Conservation (phyloP, 176 grass and related monocot species). For the Lolium rigidum region DNA sequence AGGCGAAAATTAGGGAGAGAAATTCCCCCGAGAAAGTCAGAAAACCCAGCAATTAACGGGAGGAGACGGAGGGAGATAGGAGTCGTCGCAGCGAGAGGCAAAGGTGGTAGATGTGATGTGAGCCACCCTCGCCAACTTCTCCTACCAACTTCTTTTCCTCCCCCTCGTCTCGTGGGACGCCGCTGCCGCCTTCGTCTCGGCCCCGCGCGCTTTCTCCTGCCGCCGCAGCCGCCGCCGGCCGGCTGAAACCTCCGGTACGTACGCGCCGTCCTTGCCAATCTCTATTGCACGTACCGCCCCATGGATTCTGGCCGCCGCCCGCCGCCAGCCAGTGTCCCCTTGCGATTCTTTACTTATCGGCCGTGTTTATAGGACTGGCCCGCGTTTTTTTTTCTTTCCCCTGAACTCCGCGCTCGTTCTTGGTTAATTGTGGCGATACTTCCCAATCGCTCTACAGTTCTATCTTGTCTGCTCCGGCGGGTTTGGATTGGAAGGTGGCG, state of each 20-base stretch:
- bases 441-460: neutral
- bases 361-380: neutral
- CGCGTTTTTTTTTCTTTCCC: neutral
- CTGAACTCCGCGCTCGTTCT: neutral
- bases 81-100: neutral
- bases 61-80: too few relatives aligned
- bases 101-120: conserved; percentile 73
- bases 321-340: neutral
- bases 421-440: neutral
- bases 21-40: too few relatives aligned
- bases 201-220: too few relatives aligned
- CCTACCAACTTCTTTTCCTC: conserved; percentile 58
- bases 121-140: conserved; percentile 73
- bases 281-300: conserved; percentile 33
- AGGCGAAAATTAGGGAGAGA: too few relatives aligned
- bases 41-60: too few relatives aligned
- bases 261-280: too few relatives aligned
- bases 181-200: conserved; percentile 3
- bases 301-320: conserved; percentile 23
- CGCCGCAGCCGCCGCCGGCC: neutral
- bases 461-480: neutral
- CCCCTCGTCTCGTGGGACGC: conserved; percentile 7
- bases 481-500: conserved; percentile 64
- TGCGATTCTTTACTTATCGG: conserved; percentile 19
- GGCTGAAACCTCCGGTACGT: conserved; percentile 41